These are phyloP conservation scores for Isoetes taiwanensis DNA, from an alignment of 75 land plant genomes.

Conservation along the genomic window DNA sequence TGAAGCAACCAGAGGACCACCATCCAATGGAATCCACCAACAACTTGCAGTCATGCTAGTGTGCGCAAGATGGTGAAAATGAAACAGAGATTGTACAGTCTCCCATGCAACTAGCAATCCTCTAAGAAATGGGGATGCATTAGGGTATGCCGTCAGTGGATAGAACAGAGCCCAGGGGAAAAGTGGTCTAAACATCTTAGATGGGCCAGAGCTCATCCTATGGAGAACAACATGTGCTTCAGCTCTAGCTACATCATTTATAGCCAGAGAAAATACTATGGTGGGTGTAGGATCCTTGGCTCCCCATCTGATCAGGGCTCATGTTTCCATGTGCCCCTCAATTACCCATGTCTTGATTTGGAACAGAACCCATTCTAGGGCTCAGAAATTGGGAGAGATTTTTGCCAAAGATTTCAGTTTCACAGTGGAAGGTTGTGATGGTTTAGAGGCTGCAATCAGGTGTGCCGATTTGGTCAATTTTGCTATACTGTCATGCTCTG, in stretches of 20 bases:
- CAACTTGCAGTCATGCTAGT: no score
- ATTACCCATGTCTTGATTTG: conserved; percentile 44
- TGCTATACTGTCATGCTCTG: conserved; percentile 51
- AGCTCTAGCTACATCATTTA: conserved; percentile 50
- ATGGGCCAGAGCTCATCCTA: conserved; percentile 9
- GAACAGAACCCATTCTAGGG: conserved; percentile 55
- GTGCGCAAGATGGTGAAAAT: no score
- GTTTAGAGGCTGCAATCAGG: conserved; percentile 39
- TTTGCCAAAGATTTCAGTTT: conserved; percentile 8
- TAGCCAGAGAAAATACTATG: conserved; percentile 43
- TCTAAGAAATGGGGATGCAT: no score
- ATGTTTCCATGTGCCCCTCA: conserved; percentile 36
- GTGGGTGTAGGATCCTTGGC: conserved; percentile 73
- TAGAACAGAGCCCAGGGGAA: no score
- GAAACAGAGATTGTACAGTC: no score
- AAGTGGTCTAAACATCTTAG: no score
- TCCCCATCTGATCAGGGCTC: conserved; percentile 68
- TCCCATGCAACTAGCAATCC: no score
- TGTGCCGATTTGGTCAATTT: conserved; percentile 54
- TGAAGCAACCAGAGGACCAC: no score
- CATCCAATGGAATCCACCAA: no score
- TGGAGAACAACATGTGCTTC: conserved; percentile 20
- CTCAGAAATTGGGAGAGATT: conserved; percentile 23
- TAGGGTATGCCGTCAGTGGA: no score
- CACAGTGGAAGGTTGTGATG: not conserved